Evolutionary conservation across 768 basidiomycete genomes (phyloP).

Genomic region (Termitomyces sp.): DNA sequence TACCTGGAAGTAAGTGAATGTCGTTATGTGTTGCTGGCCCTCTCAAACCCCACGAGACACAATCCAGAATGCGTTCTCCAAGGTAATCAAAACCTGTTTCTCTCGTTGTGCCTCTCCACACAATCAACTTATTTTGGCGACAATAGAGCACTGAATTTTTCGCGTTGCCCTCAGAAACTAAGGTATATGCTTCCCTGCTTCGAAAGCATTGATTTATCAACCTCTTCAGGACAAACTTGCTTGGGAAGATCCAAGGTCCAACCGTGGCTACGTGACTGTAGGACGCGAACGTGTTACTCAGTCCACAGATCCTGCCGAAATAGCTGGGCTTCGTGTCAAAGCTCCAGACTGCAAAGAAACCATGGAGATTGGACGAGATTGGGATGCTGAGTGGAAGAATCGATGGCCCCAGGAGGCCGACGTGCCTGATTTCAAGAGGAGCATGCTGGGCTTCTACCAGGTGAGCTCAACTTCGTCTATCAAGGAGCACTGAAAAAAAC

Average conservation of each 20-base stretch:
- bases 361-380: conserved; percentile 88
- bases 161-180: conserved; percentile 49
- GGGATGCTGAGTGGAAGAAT: conserved; percentile 74
- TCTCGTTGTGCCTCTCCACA: not conserved
- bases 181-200: conserved; percentile 33
- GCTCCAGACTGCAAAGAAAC: conserved; percentile 81
- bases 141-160: conserved; percentile 76
- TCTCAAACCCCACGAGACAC: conserved; percentile 23
- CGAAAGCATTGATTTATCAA: not conserved
- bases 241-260: conserved; percentile 83
- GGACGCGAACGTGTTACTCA: conserved; percentile 83
- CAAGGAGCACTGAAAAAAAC: not conserved
- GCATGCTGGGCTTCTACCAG: conserved; percentile 74
- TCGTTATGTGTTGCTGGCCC: not conserved
- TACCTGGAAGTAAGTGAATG: conserved; percentile 36
- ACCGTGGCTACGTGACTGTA: conserved; percentile 77
- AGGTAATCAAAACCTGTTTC: conserved; percentile 34
- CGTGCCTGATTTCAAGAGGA: conserved; percentile 61
- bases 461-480: conserved; percentile 23
- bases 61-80: conserved; percentile 55
- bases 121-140: not conserved
- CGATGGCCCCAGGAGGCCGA: conserved; percentile 67
- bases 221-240: conserved; percentile 47
- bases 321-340: conserved; percentile 63
- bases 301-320: conserved; percentile 63